Conservation (phyloP, 495 filamentous ascomycete species). For the Penicillium soppii region DNA sequence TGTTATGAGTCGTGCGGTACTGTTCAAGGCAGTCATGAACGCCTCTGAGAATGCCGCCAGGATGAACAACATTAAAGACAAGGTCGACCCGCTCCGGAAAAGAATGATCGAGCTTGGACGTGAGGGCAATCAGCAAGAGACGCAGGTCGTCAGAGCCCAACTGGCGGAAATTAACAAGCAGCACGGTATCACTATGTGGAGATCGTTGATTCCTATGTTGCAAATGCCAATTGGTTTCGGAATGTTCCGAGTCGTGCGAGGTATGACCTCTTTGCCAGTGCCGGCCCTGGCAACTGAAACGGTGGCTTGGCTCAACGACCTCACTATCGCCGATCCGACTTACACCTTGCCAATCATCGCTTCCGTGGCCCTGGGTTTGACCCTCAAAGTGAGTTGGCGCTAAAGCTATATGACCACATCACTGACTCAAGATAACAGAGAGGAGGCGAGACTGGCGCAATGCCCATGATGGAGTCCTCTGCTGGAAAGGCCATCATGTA, state of each 20-base stretch:
- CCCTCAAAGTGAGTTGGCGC: conserved; percentile 55
- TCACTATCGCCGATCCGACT: conserved; percentile 75
- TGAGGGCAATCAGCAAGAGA: conserved; percentile 38
- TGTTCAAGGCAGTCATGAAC: conserved; percentile 63
- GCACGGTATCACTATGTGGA: conserved; percentile 53
- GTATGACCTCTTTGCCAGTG: conserved; percentile 76
- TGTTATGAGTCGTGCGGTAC: conserved; percentile 57
- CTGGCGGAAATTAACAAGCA: conserved; percentile 46
- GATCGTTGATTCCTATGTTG: conserved; percentile 55
- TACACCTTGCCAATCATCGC: conserved; percentile 66
- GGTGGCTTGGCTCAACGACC: conserved; percentile 72
- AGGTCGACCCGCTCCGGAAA: conserved; percentile 25
- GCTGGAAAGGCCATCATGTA: conserved; percentile 51
- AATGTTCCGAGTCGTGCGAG: conserved; percentile 71
- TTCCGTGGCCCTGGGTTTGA: conserved; percentile 47
- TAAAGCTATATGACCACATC: not conserved
- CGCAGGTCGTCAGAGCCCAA: conserved; percentile 44
- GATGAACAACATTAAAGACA: conserved; percentile 44
- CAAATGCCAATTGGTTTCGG: conserved; percentile 76
- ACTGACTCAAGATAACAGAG: conserved; percentile 29
- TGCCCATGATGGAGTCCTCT: conserved; percentile 27
- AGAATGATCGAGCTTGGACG: conserved; percentile 43
- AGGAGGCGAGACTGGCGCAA: conserved; percentile 52
- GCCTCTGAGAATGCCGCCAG: conserved; percentile 59
- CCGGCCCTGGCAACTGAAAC: conserved; percentile 71